Base-by-base conservation (phyloP, 176 grass and related monocot species). In the Tillandsia leiboldiana region DNA sequence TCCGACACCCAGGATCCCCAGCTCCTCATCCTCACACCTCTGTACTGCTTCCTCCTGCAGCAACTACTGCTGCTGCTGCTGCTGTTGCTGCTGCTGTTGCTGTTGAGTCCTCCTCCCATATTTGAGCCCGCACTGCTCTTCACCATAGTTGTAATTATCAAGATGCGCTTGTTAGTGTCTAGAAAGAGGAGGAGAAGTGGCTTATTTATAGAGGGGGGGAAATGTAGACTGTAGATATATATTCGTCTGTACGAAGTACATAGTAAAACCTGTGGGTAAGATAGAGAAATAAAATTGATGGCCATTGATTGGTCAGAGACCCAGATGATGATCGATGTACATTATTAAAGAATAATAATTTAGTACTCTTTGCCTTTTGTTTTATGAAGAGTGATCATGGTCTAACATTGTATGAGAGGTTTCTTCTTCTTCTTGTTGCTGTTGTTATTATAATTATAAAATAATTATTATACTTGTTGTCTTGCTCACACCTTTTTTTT, bases 1-100 rank as follows among this genome's bases (percentile, higher is more conserved):
- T 96, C 91, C 27, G 91, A 96, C 56, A 96, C 91, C 91, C 91
- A 96, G 9, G 91, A 91, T 0, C 91, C 91, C 91, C 91, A 96
- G 74, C 87, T 96, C 76, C 91, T 65, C 91, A 96, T 96, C 58
- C 91, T 58, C 57, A 96, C 91, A 11, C 91, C 91, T 86, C 91
- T 96, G 85, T 91, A 96, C 67, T 80, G 71, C 78, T 79, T 87
- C 81, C 65, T 87, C 11, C 15, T 49, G 20, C 8, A 50, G 53
- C 59, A 12, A 51, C 64, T 42, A 42, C 50, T 50, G 22, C 9
- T 50, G 33, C 33, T 7, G 33, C 56, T 12, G 23, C 26, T 66
- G 73, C 20, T 53, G 50, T 1, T 47, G 33, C 5, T 7, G 33
- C 42, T 12, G 23, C 26, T 66, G 73, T 12, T 53, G 50, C 3